Conservation (phyloP, 2,329 filamentous ascomycete species). For the Decorospora gaudefroyi region DNA sequence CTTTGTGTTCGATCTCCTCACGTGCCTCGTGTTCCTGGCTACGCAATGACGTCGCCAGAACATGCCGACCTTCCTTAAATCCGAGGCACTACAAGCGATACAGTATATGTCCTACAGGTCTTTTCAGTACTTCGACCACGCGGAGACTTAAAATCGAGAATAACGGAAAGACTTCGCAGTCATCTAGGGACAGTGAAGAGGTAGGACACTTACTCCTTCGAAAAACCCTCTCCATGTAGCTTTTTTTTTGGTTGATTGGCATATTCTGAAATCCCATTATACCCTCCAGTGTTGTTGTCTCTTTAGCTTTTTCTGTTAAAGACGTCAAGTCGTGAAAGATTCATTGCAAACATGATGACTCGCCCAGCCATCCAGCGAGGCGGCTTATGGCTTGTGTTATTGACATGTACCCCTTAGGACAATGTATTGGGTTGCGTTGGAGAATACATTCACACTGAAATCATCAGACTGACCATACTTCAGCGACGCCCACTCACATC, state of each 20-base stretch:
- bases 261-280: too few relatives aligned
- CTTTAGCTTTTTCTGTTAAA: too few relatives aligned
- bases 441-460: too few relatives aligned
- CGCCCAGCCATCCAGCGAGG: too few relatives aligned
- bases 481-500: conserved; percentile 11
- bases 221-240: too few relatives aligned
- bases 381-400: too few relatives aligned
- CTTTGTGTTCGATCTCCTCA: conserved; percentile 31
- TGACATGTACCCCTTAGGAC: too few relatives aligned
- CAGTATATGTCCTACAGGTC: conserved; percentile 7
- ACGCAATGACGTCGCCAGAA: conserved; percentile 12
- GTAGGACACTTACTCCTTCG: too few relatives aligned
- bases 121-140: conserved; percentile 28
- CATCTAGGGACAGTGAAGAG: conserved; percentile 10
- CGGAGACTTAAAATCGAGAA: conserved; percentile 16
- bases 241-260: too few relatives aligned
- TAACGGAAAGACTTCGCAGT: conserved; percentile 8
- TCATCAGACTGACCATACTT: conserved; percentile 9
- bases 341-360: too few relatives aligned
- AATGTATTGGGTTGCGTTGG: too few relatives aligned
- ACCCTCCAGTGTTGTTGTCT: not conserved
- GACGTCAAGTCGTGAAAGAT: too few relatives aligned
- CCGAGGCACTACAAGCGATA: conserved; percentile 4
- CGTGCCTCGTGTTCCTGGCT: conserved; percentile 38
- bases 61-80: conserved; percentile 3